Conservation (phyloP, 2,329 filamentous ascomycete species). For the Zymoseptoria crescenta region DNA sequence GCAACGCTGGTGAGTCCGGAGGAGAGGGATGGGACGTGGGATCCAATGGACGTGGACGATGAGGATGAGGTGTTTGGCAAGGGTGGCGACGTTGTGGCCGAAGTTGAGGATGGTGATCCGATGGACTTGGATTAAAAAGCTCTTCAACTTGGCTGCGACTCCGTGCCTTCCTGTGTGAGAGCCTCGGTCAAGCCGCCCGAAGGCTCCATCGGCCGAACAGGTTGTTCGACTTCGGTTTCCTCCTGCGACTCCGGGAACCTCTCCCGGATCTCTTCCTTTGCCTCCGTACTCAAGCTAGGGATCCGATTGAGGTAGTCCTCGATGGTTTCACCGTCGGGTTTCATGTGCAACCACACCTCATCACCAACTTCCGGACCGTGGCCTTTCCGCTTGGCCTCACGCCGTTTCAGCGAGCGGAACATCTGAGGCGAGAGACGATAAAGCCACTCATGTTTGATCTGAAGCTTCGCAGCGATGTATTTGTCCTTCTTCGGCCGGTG, state of each 20-base stretch:
- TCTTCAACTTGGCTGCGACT: not conserved
- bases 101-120: conserved; percentile 11
- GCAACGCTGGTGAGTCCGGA: conserved; percentile 24
- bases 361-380: conserved; percentile 32
- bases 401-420: conserved; percentile 33
- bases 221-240: not conserved
- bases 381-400: conserved; percentile 30
- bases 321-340: conserved; percentile 24
- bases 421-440: conserved; percentile 42
- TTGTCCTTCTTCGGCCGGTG: conserved; percentile 49
- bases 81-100: not conserved
- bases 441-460: conserved; percentile 51
- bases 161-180: not conserved
- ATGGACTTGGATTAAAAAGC: conserved; percentile 23
- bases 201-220: not conserved
- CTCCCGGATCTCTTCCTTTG: not conserved
- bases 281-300: not conserved
- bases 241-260: not conserved
- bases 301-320: conserved; percentile 9
- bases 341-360: conserved; percentile 49
- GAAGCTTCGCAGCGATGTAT: conserved; percentile 50
- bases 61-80: conserved; percentile 6
- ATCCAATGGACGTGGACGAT: conserved; percentile 23
- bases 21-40: conserved; percentile 4
- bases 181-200: not conserved